These are phyloP conservation scores for Yamadazyma paraphyllophila DNA, from an alignment of 805 yeast species.

Conservation along the genomic window DNA sequence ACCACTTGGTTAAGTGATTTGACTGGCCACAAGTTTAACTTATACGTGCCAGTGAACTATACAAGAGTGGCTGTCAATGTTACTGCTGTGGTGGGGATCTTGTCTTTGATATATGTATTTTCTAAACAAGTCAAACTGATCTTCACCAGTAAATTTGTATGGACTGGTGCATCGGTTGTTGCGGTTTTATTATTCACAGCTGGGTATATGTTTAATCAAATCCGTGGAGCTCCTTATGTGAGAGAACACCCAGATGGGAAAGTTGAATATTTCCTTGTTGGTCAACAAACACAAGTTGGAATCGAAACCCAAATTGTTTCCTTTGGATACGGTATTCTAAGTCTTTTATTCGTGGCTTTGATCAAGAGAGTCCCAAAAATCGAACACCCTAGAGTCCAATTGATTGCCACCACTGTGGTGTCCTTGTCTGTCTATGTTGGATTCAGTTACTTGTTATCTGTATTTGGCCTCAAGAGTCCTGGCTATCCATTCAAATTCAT, in stretches of 20 bases:
- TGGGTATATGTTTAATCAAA: slow-evolving; percentile 92
- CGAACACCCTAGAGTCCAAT: slow-evolving; percentile 44
- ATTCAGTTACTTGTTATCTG: slow-evolving; percentile 61
- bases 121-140: slow-evolving; percentile 27
- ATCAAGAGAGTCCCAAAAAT: slow-evolving; percentile 54
- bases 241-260: slow-evolving; percentile 40
- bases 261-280: slow-evolving; percentile 42
- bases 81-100: slow-evolving; percentile 20
- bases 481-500: slow-evolving; percentile 72
- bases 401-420: slow-evolving; percentile 47
- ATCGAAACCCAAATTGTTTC: slow-evolving; percentile 87
- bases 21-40: slow-evolving; percentile 34
- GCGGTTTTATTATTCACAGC: slow-evolving; percentile 68
- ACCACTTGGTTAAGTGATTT: slow-evolving; percentile 31
- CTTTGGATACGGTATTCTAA: slow-evolving; percentile 65
- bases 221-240: slow-evolving; percentile 70
- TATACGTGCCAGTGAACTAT: slow-evolving; percentile 46
- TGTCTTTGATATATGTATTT: slow-evolving; percentile 26
- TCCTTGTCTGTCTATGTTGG: slow-evolving; percentile 48
- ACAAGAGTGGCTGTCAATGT: slow-evolving; percentile 34
- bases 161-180: slow-evolving; percentile 71
- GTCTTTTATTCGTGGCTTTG: slow-evolving; percentile 58
- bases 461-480: slow-evolving; percentile 67
- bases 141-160: slow-evolving; percentile 53
- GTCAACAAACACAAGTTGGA: slow-evolving; percentile 77